Evolutionary conservation across 163 green algal species (phyloP).

Genomic region (Trebouxia gelatinosa): DNA sequence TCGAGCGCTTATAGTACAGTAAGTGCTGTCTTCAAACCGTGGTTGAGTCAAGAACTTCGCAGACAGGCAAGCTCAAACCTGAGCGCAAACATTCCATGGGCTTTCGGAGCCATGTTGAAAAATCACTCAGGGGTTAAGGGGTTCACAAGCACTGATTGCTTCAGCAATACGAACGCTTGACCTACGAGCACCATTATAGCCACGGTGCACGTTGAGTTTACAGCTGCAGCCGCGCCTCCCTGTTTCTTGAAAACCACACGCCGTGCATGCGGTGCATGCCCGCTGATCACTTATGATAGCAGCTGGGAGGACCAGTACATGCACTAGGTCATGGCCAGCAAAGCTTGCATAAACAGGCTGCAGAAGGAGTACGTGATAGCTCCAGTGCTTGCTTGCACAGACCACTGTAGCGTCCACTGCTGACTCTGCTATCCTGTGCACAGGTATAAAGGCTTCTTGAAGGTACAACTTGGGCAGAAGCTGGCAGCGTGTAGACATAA

Average conservation of each 20-base stretch:
- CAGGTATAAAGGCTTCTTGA: slow-evolving; percentile 1
- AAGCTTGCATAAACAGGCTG: slow-evolving; percentile 50
- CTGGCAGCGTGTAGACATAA: background rate
- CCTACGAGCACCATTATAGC: background rate
- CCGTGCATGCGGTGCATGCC: background rate
- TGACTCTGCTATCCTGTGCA: background rate
- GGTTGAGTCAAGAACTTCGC: no score
- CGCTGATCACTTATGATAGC: background rate
- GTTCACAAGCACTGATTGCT: no score
- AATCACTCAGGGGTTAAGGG: no score
- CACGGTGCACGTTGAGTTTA: background rate
- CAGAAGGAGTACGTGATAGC: slow-evolving; percentile 61
- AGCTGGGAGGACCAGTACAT: no score
- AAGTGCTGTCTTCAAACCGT: background rate
- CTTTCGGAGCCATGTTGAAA: no score
- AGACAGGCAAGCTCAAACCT: no score
- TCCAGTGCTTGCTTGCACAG: no score
- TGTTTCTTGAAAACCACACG: background rate
- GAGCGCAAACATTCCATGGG: no score
- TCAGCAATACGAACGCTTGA: no score
- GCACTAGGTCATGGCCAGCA: slow-evolving; percentile 45
- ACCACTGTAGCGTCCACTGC: slow-evolving; percentile 42
- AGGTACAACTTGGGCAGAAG: background rate
- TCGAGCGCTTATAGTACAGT: background rate
- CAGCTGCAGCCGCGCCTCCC: background rate